Evolutionary conservation across 768 basidiomycete genomes (phyloP).

Genomic region (Pulveroboletus sp.): DNA sequence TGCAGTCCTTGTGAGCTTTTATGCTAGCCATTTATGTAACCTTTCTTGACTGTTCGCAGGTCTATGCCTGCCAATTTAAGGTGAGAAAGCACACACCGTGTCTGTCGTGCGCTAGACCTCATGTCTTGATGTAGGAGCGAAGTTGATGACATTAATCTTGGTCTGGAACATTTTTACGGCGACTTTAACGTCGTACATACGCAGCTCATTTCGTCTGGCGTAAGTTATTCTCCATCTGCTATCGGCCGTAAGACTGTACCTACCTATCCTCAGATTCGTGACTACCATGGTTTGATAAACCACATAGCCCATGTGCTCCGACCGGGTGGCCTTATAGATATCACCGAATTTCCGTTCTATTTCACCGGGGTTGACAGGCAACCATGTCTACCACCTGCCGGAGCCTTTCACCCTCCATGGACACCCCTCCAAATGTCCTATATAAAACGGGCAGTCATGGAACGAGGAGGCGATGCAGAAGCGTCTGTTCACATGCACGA

Average conservation of each 20-base stretch:
- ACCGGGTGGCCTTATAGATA: constrained; percentile 62
- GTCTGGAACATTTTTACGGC: constrained; percentile 76
- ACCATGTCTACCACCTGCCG: constrained; percentile 40
- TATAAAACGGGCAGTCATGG: constrained; percentile 47
- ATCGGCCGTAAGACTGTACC: constrained; percentile 14
- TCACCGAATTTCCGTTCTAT: constrained; percentile 67
- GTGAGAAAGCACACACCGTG: constrained; percentile 32
- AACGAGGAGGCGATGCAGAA: constrained; percentile 58
- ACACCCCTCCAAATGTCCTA: constrained; percentile 60
- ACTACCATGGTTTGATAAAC: constrained; percentile 60
- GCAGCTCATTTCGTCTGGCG: constrained; percentile 68
- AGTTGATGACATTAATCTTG: constrained; percentile 81
- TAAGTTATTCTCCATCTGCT: constrained; percentile 36
- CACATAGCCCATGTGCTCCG: constrained; percentile 64
- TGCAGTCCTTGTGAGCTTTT: constrained; percentile 61
- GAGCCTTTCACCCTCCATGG: constrained; percentile 50
- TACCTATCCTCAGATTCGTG: constrained; percentile 50
- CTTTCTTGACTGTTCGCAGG: constrained; percentile 34
- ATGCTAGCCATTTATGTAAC: constrained; percentile 8
- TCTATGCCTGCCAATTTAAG: constrained; percentile 68
- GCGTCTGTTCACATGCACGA: constrained; percentile 52
- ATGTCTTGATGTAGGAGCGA: constrained; percentile 53
- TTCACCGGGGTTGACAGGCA: constrained; percentile 52
- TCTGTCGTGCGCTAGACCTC: constrained; percentile 4
- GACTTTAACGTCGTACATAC: constrained; percentile 75